These are phyloP conservation scores for Sugiyamaella valdiviana DNA, from an alignment of 805 yeast genomes.

Conservation along the genomic window DNA sequence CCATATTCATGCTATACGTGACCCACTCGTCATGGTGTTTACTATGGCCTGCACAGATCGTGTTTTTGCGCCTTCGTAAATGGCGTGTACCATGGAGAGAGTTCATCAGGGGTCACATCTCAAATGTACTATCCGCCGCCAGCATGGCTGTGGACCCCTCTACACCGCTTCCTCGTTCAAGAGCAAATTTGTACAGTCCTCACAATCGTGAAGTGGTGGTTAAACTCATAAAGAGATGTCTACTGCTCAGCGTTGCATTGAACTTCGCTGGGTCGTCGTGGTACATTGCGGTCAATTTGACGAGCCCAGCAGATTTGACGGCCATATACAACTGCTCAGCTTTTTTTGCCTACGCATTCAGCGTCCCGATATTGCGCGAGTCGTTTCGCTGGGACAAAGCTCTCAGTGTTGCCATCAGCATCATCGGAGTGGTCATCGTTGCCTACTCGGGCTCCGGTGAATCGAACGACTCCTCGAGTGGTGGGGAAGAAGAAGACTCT, in stretches of 20 bases:
- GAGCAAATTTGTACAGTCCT: not conserved
- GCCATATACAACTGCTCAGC: slow-evolving; percentile 90
- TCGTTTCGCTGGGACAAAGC: slow-evolving; percentile 56
- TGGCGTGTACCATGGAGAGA: slow-evolving; percentile 27
- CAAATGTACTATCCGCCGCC: slow-evolving; percentile 22
- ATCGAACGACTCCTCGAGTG: slow-evolving; percentile 18
- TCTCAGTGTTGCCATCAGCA: slow-evolving; percentile 62
- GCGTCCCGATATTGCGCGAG: slow-evolving; percentile 68
- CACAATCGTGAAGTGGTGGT: not conserved
- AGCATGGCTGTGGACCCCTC: slow-evolving; percentile 14
- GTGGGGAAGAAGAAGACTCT: not conserved
- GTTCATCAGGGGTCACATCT: slow-evolving; percentile 18
- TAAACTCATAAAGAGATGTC: slow-evolving; percentile 37
- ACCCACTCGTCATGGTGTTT: slow-evolving; percentile 78
- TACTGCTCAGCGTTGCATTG: slow-evolving; percentile 48
- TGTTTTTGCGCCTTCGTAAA: slow-evolving; percentile 43
- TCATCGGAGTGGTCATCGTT: slow-evolving; percentile 69
- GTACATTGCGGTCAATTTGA: slow-evolving; percentile 76
- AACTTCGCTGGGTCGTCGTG: slow-evolving; percentile 77
- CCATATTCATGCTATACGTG: slow-evolving; percentile 50
- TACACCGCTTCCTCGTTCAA: not conserved
- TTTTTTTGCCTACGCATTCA: slow-evolving; percentile 79
- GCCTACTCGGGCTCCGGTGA: slow-evolving; percentile 47
- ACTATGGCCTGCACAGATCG: slow-evolving; percentile 64
- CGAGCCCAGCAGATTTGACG: slow-evolving; percentile 80